Evolutionary conservation across 441 rosid genomes (phyloP), one percentile per base, ranked within the genome.

Genomic region (Adansonia gregorii): DNA sequence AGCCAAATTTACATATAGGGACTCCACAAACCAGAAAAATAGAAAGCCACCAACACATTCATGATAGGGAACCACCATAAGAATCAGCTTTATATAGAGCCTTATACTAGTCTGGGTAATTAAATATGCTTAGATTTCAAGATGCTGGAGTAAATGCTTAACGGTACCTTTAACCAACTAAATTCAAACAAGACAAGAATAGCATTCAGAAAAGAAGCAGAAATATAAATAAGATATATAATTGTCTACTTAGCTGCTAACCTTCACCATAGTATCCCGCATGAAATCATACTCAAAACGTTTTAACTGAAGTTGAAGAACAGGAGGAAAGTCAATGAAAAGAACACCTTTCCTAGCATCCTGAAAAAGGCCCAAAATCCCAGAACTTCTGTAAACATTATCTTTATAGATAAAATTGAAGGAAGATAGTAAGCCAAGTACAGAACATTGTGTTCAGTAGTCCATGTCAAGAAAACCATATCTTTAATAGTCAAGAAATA

Each of bases 261-360:
- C 95, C 95, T 91, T 91, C 70, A 91, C 90, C 93, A 89, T 91
- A 59, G 90, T 86, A 79, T 91, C 91, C 79, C 90, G 82, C 88
- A 87, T 87, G 79, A 85, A 89, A 83, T 91, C 93, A 80, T 91
- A 91, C 76, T 89, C 95, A 87, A 91, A 91, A 27, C 95, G 86
- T 83, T 91, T 91, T 65, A 91, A 79, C 80, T 91, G 95, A 80
- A 91, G 95, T 77, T 89, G 93, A 88, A 91, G 95, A 59, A 91
- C 95, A 6, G 95, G 93, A 70, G 95, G 95, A 67, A 91, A 91
- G 84, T 89, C 93, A 35, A 89, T 88, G 82, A 91, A 91, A 46
- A 88, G 83, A 80, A 91, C 93, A 65, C 95, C 93, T 78, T 89
- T 91, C 83, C 85, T 88, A 46, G 95, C 95, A 86, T 91, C 95